These are phyloP conservation scores for Neonectria ditissima DNA, from an alignment of 2,329 filamentous ascomycete species.

Conservation along the genomic window DNA sequence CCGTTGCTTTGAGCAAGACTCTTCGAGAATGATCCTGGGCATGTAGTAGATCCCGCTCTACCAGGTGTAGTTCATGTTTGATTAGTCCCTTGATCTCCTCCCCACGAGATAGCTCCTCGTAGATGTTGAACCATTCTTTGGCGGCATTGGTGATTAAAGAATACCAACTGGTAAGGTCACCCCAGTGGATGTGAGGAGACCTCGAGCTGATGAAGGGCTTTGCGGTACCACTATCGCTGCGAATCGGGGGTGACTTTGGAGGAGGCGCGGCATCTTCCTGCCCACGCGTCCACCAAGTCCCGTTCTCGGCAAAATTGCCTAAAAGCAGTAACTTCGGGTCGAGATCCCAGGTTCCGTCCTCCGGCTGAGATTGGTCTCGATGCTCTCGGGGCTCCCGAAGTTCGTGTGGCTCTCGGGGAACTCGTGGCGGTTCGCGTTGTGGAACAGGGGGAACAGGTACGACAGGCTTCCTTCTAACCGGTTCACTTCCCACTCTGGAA, in stretches of 20 bases:
- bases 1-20: conserved; percentile 80
- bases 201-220: conserved; percentile 36
- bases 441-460: conserved; percentile 32
- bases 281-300: conserved; percentile 82
- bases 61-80: conserved; percentile 53
- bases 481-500: conserved; percentile 38
- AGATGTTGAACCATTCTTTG: conserved; percentile 71
- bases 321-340: conserved; percentile 81
- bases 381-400: conserved; percentile 44
- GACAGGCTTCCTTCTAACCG: conserved; percentile 44
- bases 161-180: conserved; percentile 80
- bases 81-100: conserved; percentile 47
- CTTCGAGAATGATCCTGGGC: conserved; percentile 78
- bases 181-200: conserved; percentile 81
- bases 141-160: conserved; percentile 75
- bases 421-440: conserved; percentile 50
- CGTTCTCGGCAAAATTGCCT: conserved; percentile 84
- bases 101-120: conserved; percentile 61
- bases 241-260: conserved; percentile 33
- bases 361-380: conserved; percentile 32
- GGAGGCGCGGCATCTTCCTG: conserved; percentile 51
- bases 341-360: conserved; percentile 60
- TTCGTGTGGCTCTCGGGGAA: conserved; percentile 45
- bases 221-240: conserved; percentile 33
- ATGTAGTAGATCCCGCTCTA: conserved; percentile 61